These are phyloP conservation scores for Sarocladium kiliense DNA, from an alignment of 2,329 filamentous ascomycete genomes.

Conservation along the genomic window DNA sequence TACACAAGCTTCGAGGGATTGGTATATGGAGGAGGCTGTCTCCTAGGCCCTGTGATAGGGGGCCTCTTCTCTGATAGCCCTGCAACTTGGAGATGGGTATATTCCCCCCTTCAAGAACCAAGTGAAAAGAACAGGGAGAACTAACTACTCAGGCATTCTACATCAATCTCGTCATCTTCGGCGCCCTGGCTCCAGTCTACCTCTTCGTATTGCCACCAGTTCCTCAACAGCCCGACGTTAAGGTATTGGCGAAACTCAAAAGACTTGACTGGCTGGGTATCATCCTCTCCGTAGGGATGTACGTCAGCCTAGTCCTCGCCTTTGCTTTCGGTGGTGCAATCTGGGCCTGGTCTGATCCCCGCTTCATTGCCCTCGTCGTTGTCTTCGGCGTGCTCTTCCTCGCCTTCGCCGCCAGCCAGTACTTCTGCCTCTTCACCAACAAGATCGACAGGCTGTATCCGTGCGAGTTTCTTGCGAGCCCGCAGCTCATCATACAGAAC, in stretches of 20 bases:
- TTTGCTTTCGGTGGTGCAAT: conserved; percentile 42
- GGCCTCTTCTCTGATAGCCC: neutral
- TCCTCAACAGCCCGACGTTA: conserved; percentile 14
- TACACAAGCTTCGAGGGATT: neutral
- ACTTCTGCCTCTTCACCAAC: neutral
- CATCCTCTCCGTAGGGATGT: conserved; percentile 33
- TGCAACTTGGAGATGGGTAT: neutral
- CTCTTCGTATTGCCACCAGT: conserved; percentile 23
- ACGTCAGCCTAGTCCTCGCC: conserved; percentile 36
- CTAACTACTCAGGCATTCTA: conserved; percentile 33
- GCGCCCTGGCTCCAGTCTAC: conserved; percentile 21
- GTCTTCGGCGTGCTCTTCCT: neutral
- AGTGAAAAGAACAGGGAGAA: neutral
- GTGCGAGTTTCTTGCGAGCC: conserved; percentile 28
- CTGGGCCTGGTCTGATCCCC: conserved; percentile 34
- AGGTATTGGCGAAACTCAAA: neutral
- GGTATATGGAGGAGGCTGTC: neutral
- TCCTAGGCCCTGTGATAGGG: neutral
- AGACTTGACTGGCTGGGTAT: conserved; percentile 40
- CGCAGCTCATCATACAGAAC: conserved; percentile 31
- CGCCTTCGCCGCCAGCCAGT: neutral
- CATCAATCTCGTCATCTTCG: conserved; percentile 46
- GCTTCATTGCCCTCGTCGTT: neutral
- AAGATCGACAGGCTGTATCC: conserved; percentile 31
- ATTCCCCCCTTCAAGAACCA: neutral